Evolutionary conservation across 129 eudicot species (phyloP), one percentile per base, ranked within the genome.

Genomic region (Flaveria robusta): DNA sequence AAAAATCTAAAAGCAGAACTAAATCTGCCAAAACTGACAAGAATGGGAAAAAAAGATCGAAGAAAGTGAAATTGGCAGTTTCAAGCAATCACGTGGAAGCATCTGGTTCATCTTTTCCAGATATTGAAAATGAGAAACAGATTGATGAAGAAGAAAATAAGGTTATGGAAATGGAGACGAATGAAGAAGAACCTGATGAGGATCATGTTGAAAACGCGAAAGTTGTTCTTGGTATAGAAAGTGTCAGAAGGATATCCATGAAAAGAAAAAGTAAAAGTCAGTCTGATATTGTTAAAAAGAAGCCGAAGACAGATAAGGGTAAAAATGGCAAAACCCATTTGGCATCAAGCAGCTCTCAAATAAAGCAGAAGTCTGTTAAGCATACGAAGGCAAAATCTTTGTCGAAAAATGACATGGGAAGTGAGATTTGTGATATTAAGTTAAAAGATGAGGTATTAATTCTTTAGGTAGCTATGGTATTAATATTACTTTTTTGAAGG

Each of bases 241-340:
- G 79, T 51, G 71, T 75, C 56, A 51, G 58, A 58, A 72, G 70
- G 10, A 81, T 72, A 79, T 71, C 68, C 66, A 74, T 71, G 43
- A 94, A 94, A 80, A 88, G 91, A 60, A 89, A 87, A 77, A 66
- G 22, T n/a, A 89, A 85, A 60, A 26, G 19, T 80, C 24, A 51
- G 4, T 54, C 18, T 13, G 71, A 70, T 63, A 81, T 71, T 31
- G 73, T 12, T 70, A 74, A 74, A 72, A 94, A 87, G 81, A 90
- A 82, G 56, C 73, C 80, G n/a, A 88, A 67, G 81, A 77, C 80
- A n/a, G 83, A 79, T 15, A 88, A 88, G 65, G 86, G 81, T 7
- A 82, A 87, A 71, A 26, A 42, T 77, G 62, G 29, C 22, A 83
- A 87, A 77, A 79, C 60, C 9, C 59, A 78, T 56, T 49, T 65